A percentile compares a stretch with the other conserved stretches of the same genome.
These are phyloP conservation scores for Monilinia vaccinii-corymbosi DNA, from an alignment of 2,329 filamentous ascomycete species.

Conservation along the genomic window DNA sequence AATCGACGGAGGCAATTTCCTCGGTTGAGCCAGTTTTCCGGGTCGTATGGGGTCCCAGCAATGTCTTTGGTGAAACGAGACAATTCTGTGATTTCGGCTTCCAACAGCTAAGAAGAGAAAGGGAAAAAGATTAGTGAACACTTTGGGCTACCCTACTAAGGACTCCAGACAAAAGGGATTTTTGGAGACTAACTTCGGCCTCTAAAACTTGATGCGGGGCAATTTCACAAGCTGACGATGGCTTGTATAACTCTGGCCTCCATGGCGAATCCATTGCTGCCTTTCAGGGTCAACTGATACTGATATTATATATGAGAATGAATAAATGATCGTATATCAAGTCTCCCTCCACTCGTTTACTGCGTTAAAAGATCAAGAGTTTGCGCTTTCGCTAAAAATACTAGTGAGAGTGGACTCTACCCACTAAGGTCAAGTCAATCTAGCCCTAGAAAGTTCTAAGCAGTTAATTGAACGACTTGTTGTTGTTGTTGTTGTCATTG, in stretches of 20 bases:
- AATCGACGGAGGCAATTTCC: constrained; percentile 22
- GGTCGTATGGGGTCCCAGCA: constrained; percentile 21
- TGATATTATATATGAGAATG: not conserved
- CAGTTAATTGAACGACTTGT: not conserved
- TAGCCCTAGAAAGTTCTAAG: not conserved
- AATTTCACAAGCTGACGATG: constrained; percentile 23
- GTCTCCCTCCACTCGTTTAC: not conserved
- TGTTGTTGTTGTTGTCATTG: not conserved
- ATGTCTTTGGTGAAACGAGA: constrained; percentile 18
- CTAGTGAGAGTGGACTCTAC: not conserved
- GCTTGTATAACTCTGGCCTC: constrained; percentile 16
- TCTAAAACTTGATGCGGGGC: constrained; percentile 15
- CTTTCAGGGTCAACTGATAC: not conserved
- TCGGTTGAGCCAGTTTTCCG: constrained; percentile 24
- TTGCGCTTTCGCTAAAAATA: not conserved
- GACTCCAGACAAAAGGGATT: constrained; percentile 6
- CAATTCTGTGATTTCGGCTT: constrained; percentile 17
- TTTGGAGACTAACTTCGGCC: constrained; percentile 17
- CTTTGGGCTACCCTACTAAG: not conserved
- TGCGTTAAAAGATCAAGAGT: not conserved
- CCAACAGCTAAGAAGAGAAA: constrained; percentile 14
- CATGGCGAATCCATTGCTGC: constrained; percentile 18
- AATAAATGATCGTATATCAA: not conserved
- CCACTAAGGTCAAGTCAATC: not conserved
- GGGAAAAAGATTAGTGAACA: constrained; percentile 10